Conservation (phyloP, 164 flowering plant genomes). For the Macadamia integrifolia region DNA sequence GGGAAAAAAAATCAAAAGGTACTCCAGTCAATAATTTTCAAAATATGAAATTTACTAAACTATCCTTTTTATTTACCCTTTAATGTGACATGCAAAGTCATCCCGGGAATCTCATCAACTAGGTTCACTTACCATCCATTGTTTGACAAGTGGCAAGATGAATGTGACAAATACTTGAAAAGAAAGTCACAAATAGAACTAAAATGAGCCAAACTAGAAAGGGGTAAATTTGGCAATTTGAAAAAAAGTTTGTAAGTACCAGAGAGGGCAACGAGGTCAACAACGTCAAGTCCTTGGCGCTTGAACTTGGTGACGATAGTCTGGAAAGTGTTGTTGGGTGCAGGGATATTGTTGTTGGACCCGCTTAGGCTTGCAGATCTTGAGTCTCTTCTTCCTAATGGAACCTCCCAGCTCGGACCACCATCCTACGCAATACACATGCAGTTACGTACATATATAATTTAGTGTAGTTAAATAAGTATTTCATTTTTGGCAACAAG, state of each 20-base stretch:
- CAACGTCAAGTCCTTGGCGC: conserved; percentile 55
- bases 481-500: no score
- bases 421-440: conserved; percentile 43
- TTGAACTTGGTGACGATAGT: conserved; percentile 87
- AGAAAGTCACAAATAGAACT: no score
- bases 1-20: no score
- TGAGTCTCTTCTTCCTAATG: conserved; percentile 85
- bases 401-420: conserved; percentile 40
- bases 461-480: not conserved
- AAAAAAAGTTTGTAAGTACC: conserved; percentile 31
- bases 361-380: conserved; percentile 63
- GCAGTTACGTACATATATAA: not conserved
- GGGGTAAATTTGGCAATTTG: no score
- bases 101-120: no score
- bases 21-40: no score
- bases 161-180: no score
- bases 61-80: not conserved
- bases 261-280: conserved; percentile 86
- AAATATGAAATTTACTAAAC: not conserved
- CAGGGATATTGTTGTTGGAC: not conserved
- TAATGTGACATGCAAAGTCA: no score
- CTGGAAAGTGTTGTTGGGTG: conserved; percentile 46
- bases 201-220: no score
- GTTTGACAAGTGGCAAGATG: no score
- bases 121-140: no score